Evolutionary conservation across 1,284 basidiomycete species (phyloP).

Genomic region (Ganoderma multipileum): DNA sequence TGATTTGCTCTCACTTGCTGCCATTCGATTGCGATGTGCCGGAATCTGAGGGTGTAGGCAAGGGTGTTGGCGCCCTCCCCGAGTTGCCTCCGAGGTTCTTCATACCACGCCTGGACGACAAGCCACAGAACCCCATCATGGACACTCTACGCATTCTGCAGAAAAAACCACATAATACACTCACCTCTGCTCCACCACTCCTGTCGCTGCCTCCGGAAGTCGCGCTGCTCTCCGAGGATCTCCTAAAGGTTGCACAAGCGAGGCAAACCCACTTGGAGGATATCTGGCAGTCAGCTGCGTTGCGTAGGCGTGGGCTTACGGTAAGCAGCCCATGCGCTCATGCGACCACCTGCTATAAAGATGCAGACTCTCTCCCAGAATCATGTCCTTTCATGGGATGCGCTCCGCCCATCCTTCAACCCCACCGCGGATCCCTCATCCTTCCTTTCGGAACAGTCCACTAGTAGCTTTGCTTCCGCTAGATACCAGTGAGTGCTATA

Average conservation of each 20-base stretch:
- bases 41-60: neutral
- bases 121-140: conserved; percentile 80
- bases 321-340: conserved; percentile 16
- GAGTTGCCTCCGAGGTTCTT: conserved; percentile 53
- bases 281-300: conserved; percentile 24
- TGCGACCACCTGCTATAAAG: neutral
- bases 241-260: conserved; percentile 8
- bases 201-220: conserved; percentile 20
- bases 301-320: conserved; percentile 19
- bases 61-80: conserved; percentile 24
- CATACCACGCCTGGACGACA: conserved; percentile 63
- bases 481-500: conserved; percentile 57
- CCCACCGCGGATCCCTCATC: conserved; percentile 46
- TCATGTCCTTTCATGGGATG: conserved; percentile 67
- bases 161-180: neutral
- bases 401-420: conserved; percentile 47
- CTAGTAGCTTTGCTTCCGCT: conserved; percentile 55
- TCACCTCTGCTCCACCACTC: neutral
- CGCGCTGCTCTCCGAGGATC: conserved; percentile 21
- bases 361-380: conserved; percentile 31
- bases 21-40: neutral
- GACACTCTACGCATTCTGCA: conserved; percentile 51
- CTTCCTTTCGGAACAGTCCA: conserved; percentile 71
- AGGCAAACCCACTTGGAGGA: conserved; percentile 8
- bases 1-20: neutral